These are phyloP conservation scores for Deakozyma indianensis DNA, from an alignment of 805 yeast genomes.

Conservation along the genomic window DNA sequence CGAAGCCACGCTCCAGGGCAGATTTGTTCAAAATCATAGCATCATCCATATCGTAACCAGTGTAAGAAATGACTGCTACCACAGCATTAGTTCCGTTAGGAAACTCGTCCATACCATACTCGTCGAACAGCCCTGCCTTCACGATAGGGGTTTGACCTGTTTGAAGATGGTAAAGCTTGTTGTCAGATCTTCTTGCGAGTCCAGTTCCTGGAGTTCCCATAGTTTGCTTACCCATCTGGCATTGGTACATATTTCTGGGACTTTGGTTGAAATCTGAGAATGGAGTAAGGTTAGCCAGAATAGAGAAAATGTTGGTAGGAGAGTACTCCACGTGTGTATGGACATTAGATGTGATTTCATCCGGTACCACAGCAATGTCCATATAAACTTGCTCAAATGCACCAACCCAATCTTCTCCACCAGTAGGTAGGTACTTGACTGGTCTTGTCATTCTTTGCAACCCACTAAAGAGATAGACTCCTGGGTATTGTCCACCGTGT, in stretches of 20 bases:
- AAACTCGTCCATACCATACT: slow-evolving; percentile 95
- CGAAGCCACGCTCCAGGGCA: slow-evolving; percentile 96
- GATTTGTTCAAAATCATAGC: slow-evolving; percentile 97
- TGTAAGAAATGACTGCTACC: slow-evolving; percentile 95
- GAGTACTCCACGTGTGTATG: slow-evolving; percentile 91
- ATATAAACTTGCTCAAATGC: slow-evolving; percentile 97
- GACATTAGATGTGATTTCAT: slow-evolving; percentile 64
- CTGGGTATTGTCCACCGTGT: slow-evolving; percentile 92
- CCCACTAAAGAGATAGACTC: slow-evolving; percentile 82
- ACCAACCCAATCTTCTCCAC: slow-evolving; percentile 75
- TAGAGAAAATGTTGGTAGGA: slow-evolving; percentile 89
- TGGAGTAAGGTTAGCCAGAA: slow-evolving; percentile 93
- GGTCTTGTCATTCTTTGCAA: slow-evolving; percentile 94
- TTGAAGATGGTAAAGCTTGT: slow-evolving; percentile 84
- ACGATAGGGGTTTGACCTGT: slow-evolving; percentile 96
- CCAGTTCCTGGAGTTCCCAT: slow-evolving; percentile 99
- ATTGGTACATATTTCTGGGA: slow-evolving; percentile 98
- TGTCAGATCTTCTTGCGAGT: slow-evolving; percentile 79
- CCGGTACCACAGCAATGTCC: slow-evolving; percentile 90
- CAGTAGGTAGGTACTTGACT: slow-evolving; percentile 77
- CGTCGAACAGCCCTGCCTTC: slow-evolving; percentile 83
- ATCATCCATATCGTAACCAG: slow-evolving; percentile 99
- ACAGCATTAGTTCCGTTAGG: slow-evolving; percentile 98
- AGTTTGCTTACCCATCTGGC: slow-evolving; percentile 99
- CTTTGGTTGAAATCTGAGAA: slow-evolving; percentile 98